These are phyloP conservation scores for Emergomyces africanus DNA, from an alignment of 2,329 filamentous ascomycete genomes.

Conservation along the genomic window DNA sequence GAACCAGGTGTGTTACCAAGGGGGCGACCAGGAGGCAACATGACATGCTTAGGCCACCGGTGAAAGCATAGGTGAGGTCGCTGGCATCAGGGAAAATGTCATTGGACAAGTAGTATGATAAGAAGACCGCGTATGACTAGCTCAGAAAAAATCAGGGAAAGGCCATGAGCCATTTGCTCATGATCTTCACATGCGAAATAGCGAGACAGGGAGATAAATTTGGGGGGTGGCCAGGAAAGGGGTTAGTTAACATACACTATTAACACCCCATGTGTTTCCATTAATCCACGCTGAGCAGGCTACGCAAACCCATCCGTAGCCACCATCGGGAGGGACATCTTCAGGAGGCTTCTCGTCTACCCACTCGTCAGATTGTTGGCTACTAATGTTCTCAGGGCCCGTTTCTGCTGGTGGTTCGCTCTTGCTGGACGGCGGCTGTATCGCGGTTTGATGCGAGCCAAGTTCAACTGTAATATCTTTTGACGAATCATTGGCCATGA, in stretches of 20 bases:
- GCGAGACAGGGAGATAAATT: neutral
- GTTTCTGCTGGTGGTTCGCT: neutral
- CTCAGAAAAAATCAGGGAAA: neutral
- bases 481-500: neutral
- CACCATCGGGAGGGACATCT: slow-evolving; percentile 38
- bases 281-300: slow-evolving; percentile 45
- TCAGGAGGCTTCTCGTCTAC: slow-evolving; percentile 20
- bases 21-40: slow-evolving; percentile 46
- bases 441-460: slow-evolving; percentile 1
- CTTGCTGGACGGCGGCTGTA: neutral
- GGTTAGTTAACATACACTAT: slow-evolving; percentile 42
- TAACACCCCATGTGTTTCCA: slow-evolving; percentile 63
- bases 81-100: slow-evolving; percentile 43
- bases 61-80: slow-evolving; percentile 45
- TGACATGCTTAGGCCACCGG: slow-evolving; percentile 47
- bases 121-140: slow-evolving; percentile 44
- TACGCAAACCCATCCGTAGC: slow-evolving; percentile 52
- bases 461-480: neutral
- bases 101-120: slow-evolving; percentile 45
- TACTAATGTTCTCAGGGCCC: neutral
- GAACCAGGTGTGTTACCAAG: slow-evolving; percentile 41
- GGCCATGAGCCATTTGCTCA: neutral
- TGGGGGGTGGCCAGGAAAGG: neutral
- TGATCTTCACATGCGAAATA: neutral
- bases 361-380: slow-evolving; percentile 7